Base-by-base conservation (phyloP, 768 basidiomycete species). In the Tricholoma hemisulphureum region DNA sequence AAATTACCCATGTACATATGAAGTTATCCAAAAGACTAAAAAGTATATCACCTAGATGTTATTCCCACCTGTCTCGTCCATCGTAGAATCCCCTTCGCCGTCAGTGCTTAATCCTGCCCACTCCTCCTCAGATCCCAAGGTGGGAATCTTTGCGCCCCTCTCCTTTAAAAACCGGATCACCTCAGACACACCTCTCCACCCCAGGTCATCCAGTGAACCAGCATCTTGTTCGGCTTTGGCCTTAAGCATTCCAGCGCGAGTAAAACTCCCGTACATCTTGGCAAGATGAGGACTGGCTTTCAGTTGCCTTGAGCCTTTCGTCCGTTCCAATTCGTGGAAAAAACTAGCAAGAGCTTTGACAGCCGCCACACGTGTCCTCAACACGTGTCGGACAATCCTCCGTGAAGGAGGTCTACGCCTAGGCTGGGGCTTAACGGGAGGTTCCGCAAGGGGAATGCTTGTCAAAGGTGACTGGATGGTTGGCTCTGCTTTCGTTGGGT, bases 361-460 rank as follows among this genome's bases (percentile, higher is more conserved):
- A 14, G 94, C 93, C 69, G 93, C 86, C 4, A 87, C 82, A n/a
- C 95, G 87, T 23, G 90, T 88, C 16, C 91, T 82, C 52, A 98
- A 77, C 56, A 97, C 90, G 72, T 97, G 93, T 18, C 92, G 89
- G 64, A 98, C 86, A 58, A 97, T 84, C 45, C 87, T 83, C 45
- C 92, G 86, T 8, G 92, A 88, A 9, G 93, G 88, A 1, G 93
- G 87, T 21, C 82, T 72, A 49, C 77, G 79, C 51, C 65, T 68
- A 3, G 72, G 64, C 24, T 70, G 71, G 31, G 67, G 59, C 60
- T 77, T 72, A 18, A 73, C 77, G 9, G 76, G 76, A 2, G 80
- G 80, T 58, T 83, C 81, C 26, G 70, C 58, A 1, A 68, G 61
- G 14, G 56, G 59, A 20, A 49, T 35, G n/a, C 34, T 58, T 51